A percentile compares a stretch with the other conserved stretches of the same genome.
Evolutionary conservation across 495 filamentous ascomycete species (phyloP).

Genomic region (Aspergillus olivimuriae): DNA sequence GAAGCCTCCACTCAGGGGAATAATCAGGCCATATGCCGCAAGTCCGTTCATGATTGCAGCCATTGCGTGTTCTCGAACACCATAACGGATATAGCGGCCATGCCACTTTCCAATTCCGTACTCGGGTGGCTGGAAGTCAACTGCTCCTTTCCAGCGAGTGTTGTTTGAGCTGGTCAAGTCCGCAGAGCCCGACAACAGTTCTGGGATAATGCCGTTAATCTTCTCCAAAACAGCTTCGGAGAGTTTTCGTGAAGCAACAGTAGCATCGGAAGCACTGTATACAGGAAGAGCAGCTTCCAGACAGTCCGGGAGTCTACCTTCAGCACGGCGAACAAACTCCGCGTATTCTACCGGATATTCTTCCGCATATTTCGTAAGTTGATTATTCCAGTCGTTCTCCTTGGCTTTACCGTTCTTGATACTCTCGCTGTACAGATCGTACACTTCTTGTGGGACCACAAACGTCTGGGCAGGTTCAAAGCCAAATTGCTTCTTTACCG

Average conservation of each 20-base stretch:
- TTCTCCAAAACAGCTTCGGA: not conserved
- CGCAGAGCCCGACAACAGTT: constrained; percentile 9
- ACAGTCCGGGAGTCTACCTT: not conserved
- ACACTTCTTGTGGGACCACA: not conserved
- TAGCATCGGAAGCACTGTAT: not conserved
- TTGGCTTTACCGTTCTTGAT: not conserved
- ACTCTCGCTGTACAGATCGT: not conserved
- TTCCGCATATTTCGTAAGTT: not conserved
- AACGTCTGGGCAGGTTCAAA: not conserved
- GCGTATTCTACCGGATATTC: not conserved
- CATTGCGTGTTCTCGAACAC: constrained; percentile 49
- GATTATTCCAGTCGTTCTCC: not conserved
- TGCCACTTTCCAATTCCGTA: too few species aligned
- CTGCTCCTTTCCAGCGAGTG: too few species aligned
- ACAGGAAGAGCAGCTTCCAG: not conserved
- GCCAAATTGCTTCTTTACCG: too few species aligned
- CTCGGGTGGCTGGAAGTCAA: too few species aligned
- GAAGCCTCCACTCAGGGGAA: constrained; percentile 32
- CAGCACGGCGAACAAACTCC: not conserved
- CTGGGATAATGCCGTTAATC: not conserved
- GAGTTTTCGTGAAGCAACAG: not conserved
- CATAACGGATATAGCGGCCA: constrained; percentile 44
- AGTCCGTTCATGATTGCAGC: constrained; percentile 42
- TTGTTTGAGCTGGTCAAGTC: constrained; percentile 15
- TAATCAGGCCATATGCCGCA: constrained; percentile 30